phyloP scores from a whole-genome alignment of 306 rosid genomes.

The Mucuna pruriens region DNA sequence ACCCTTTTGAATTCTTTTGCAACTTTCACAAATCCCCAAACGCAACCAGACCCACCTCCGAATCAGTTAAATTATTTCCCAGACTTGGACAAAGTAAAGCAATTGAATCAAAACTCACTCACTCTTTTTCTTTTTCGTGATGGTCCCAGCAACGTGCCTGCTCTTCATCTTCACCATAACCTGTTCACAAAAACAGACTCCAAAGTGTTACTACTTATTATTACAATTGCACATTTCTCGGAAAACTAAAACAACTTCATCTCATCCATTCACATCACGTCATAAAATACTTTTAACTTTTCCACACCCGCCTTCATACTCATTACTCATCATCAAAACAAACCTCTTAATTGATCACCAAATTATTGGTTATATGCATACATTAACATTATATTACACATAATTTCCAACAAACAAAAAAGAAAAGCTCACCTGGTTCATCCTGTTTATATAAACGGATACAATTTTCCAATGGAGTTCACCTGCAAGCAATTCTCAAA shows the following conservation, averaged over 20 bases:
- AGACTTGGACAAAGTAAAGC: conserved; percentile 59
- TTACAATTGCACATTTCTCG: conserved; percentile 45
- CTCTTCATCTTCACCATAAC: conserved; percentile 99
- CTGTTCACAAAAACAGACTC: conserved; percentile 78
- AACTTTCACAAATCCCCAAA: conserved; percentile 91
- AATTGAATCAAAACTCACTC: conserved; percentile 62
- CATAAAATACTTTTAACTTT: conserved; percentile 46
- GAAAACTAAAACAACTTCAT: conserved; percentile 37
- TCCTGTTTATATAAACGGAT: conserved; percentile 82
- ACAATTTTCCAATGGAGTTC: conserved; percentile 99
- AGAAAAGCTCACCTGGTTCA: conserved; percentile 66
- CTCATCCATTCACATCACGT: conserved; percentile 45
- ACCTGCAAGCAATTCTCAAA: conserved; percentile 56
- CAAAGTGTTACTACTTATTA: conserved; percentile 45
- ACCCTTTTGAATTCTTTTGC: conserved; percentile 41
- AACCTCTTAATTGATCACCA: conserved; percentile 55
- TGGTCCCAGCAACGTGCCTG: conserved; percentile 98
- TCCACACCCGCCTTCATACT: conserved; percentile 46
- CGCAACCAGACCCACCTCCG: conserved; percentile 81
- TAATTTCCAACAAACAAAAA: background rate
- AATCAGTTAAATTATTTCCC: conserved; percentile 56
- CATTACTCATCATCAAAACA: conserved; percentile 53
- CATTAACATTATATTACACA: background rate
- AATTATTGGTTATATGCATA: conserved; percentile 47
- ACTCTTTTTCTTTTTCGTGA: conserved; percentile 99